phyloP scores from a whole-genome alignment of 2,329 filamentous ascomycete genomes.

The Phialemoniopsis sp. region DNA sequence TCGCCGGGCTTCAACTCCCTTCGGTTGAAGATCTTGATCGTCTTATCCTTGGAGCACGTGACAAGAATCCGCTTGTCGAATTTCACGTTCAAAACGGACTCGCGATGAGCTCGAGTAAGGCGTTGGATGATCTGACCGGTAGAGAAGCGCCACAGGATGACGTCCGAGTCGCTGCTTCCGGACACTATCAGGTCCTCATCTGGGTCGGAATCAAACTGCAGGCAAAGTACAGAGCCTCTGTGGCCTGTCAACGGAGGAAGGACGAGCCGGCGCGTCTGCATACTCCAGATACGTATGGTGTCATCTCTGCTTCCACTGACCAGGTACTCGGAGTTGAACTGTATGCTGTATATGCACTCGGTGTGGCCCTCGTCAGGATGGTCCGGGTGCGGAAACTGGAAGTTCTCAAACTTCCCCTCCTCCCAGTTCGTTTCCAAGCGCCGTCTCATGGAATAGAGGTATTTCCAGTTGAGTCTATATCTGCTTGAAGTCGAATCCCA shows the following conservation, averaged over 20 bases:
- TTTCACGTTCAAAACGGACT: conserved; percentile 89
- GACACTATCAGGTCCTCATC: conserved; percentile 92
- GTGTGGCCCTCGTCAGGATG: conserved; percentile 78
- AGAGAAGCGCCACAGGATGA: conserved; percentile 91
- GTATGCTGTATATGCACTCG: conserved; percentile 93
- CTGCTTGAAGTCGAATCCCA: conserved; percentile 43
- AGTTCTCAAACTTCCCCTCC: conserved; percentile 74
- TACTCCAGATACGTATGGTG: conserved; percentile 85
- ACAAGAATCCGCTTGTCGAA: conserved; percentile 91
- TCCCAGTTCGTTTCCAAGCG: conserved; percentile 90
- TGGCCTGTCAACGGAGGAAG: conserved; percentile 74
- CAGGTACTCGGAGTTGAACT: conserved; percentile 79
- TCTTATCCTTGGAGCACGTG: conserved; percentile 95
- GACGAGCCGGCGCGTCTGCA: conserved; percentile 75
- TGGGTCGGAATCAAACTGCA: conserved; percentile 89
- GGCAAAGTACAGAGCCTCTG: conserved; percentile 80
- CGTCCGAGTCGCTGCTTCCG: conserved; percentile 85
- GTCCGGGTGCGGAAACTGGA: conserved; percentile 83
- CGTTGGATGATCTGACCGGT: conserved; percentile 79
- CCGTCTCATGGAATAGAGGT: conserved; percentile 84
- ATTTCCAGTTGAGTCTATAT: conserved; percentile 83
- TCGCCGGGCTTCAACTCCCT: conserved; percentile 59
- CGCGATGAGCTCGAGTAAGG: conserved; percentile 72
- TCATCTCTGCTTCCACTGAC: conserved; percentile 92
- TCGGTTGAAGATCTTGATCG: conserved; percentile 94